Base-by-base conservation (phyloP, 768 basidiomycete genomes). In the Boletus edulis region DNA sequence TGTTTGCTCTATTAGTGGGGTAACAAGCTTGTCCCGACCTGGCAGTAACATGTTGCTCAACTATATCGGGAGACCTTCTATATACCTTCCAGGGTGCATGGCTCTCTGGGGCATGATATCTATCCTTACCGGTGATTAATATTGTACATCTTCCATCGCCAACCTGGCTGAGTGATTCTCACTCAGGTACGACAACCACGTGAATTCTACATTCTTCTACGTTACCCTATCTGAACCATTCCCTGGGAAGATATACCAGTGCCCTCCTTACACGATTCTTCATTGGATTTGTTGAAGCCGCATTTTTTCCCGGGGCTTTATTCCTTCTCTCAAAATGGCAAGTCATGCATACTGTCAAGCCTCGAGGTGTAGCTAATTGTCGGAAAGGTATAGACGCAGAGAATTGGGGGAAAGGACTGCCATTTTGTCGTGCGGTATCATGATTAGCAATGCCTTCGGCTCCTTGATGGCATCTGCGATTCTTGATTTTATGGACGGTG, bases 381-480 rank as follows among this genome's bases (percentile, higher is more conserved):
- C 42, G 18, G 45, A 53, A 32, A 68, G 88, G 90, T 91, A 91
- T 74, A 88, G 76, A 54, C 80, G 81, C 42, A 76, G 75, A 32
- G 90, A 92, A 64, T 75, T 92, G 39, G 89, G 86, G 39, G 73
- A 83, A 48, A 76, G 88, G 49, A 87, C 81, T 13, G 85, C 89
- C 6, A 65, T 87, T 45, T 75, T 91, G 31, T 81, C 80, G 39
- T 89, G 87, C 56, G 90, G 91, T 18, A 83, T 79, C 62, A 75
- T 92, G 29, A 83, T 91, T 49, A 84, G 83, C 51, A 94, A 92
- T 74, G 91, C 89, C 0, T 91, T 92, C 65, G 90, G 91, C 4
- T 78, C 88, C 3, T 73, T 93, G 13, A 81, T 93, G 49, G 89
- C 90, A 12, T 87, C 88, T 31, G 85, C 81, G 2, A 88, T 93